Percentiles rank a stretch among this genome's conserved stretches.
These are phyloP conservation scores for Aspergillus terreus DNA, from an alignment of 2,329 filamentous ascomycete species.

Conservation along the genomic window DNA sequence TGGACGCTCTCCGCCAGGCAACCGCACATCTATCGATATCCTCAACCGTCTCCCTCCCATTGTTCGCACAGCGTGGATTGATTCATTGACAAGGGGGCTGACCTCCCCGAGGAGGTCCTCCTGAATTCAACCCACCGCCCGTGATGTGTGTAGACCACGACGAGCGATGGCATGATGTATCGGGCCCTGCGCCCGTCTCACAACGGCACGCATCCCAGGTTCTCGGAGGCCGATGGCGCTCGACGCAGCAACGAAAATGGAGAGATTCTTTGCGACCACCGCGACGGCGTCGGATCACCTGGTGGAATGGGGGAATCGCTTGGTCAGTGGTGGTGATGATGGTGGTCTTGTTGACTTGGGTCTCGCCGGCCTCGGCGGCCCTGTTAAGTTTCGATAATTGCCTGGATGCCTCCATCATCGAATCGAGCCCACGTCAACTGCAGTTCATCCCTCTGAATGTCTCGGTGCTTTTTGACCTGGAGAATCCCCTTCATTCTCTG, in stretches of 20 bases:
- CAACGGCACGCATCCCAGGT: conserved; percentile 9
- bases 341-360: conserved; percentile 8
- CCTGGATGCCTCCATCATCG: conserved; percentile 57
- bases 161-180: conserved; percentile 17
- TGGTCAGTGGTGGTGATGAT: conserved; percentile 20
- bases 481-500: conserved; percentile 60
- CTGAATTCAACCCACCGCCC: conserved; percentile 24
- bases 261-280: conserved; percentile 20
- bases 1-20: neutral
- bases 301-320: conserved; percentile 8
- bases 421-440: conserved; percentile 58
- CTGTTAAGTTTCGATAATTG: conserved; percentile 83
- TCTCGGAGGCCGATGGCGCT: conserved; percentile 5
- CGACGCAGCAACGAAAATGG: conserved; percentile 16
- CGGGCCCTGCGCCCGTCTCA: conserved; percentile 6
- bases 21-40: neutral
- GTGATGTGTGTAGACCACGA: conserved; percentile 29
- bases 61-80: conserved; percentile 34
- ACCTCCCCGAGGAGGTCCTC: conserved; percentile 41
- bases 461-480: conserved; percentile 68
- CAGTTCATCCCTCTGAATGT: conserved; percentile 77
- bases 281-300: conserved; percentile 12
- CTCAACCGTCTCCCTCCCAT: neutral
- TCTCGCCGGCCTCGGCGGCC: conserved; percentile 57
- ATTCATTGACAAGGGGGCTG: conserved; percentile 34